Base-by-base conservation (phyloP, 768 basidiomycete species). In the Hericium coralloides region DNA sequence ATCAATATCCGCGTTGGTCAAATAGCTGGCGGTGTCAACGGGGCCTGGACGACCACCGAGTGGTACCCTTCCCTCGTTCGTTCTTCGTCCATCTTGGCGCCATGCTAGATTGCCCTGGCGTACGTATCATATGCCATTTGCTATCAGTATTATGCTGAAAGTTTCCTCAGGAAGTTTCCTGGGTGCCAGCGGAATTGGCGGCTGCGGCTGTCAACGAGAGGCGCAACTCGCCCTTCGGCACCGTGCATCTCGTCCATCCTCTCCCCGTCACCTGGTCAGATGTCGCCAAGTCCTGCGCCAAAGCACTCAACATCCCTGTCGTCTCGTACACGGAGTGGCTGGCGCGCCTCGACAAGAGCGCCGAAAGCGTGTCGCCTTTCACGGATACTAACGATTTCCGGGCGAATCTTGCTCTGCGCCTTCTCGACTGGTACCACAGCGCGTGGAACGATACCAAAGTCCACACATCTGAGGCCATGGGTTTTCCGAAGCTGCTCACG, bases 261-360 rank as follows among this genome's bases (percentile, higher is more conserved):
- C 59, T 54, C 6, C 64, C 65, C 14, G 53, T 65, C 18, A 38
- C 58, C 7, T 65, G 59, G 58, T 17, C n/a, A 15, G 38, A 45
- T 5, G 39, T 68, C 25, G 45, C 62, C 47, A 20, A 47, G 15
- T 41, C 39, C 0, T 38, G 64, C 41, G 59, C 64, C 4, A 10
- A 49, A 10, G n/a, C 2, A 15, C 60, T 71, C 15, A 38, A 53
- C 18, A 57, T 70, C 26, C 62, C 60, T 5, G 50, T 65, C 18
- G 65, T 68, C 14, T 56, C 68, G 17, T 70, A 61, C 57, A 41
- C 31, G 7, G 59, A 64, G 36, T 72, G 71, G 70, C 49, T 66
- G 64, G 31, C 31, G 2, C 31, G 31, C 10, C 31, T 31, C 1
- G 31, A 31, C 31, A 31, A 31, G 31, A 31, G 31, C 31, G 31